Conservation (phyloP, 176 grass and related monocot genomes). For the Microstegium vimineum region DNA sequence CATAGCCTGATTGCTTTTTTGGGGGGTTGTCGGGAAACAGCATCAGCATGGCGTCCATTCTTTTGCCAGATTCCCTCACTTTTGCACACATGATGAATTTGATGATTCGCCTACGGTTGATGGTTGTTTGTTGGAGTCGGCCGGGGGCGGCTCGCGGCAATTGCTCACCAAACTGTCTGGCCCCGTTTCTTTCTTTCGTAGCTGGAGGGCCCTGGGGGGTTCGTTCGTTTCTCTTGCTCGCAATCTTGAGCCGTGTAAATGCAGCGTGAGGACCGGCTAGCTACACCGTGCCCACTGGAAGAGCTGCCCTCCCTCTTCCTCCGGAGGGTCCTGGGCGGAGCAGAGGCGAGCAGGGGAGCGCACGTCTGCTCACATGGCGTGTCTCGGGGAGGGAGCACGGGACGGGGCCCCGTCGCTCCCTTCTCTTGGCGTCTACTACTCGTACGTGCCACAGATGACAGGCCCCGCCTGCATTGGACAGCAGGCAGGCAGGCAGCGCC, state of each 20-base stretch:
- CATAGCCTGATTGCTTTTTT: background rate
- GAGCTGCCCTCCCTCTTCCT: too few relatives aligned
- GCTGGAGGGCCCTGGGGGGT: too few relatives aligned
- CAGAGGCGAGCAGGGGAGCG: background rate
- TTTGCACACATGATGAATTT: background rate
- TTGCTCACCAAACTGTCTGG: background rate
- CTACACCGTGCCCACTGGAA: too few relatives aligned
- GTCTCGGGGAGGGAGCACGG: slow-evolving; percentile 14
- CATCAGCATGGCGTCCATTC: slow-evolving; percentile 13
- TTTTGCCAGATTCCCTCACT: slow-evolving; percentile 4
- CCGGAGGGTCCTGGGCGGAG: background rate
- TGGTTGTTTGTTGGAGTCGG: background rate
- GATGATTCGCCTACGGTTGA: background rate
- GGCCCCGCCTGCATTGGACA: too few relatives aligned
- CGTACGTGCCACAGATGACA: background rate
- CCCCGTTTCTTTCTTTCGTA: background rate
- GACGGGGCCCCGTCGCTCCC: too few relatives aligned
- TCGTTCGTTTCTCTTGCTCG: background rate
- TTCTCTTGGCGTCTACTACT: background rate
- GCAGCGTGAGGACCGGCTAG: background rate
- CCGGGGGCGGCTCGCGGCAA: background rate
- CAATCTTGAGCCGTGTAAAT: background rate
- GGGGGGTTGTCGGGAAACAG: slow-evolving; percentile 30
- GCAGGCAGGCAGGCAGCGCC: background rate
- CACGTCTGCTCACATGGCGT: slow-evolving; percentile 42